phyloP scores from a whole-genome alignment of 163 green algal genomes.

The Chlorella variabilis region DNA sequence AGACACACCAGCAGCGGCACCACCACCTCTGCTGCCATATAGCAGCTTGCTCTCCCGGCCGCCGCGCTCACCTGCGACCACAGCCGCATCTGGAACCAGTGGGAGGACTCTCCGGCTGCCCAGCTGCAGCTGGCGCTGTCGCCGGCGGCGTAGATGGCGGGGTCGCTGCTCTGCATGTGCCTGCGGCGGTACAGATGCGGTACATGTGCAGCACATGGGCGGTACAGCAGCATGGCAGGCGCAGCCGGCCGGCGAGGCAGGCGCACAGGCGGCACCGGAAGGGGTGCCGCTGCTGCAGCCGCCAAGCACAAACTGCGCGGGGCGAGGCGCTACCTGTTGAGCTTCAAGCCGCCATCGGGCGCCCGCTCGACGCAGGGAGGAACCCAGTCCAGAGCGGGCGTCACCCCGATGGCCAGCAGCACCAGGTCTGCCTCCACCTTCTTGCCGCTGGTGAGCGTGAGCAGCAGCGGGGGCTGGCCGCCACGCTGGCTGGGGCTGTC shows the following conservation, averaged over 20 bases:
- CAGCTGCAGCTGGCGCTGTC: slow-evolving; percentile 59
- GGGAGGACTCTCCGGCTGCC: slow-evolving; percentile 24
- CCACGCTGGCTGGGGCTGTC: too few species aligned
- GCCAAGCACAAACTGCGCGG: too few species aligned
- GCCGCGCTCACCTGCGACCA: slow-evolving; percentile 77
- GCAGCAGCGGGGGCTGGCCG: not conserved
- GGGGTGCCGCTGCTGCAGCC: too few species aligned
- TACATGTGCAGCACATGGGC: too few species aligned
- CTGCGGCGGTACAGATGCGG: slow-evolving; percentile 5
- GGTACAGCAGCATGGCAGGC: too few species aligned
- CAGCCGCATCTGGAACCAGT: slow-evolving; percentile 91
- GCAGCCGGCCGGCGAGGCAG: too few species aligned
- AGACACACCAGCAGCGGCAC: too few species aligned
- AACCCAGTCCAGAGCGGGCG: slow-evolving; percentile 74
- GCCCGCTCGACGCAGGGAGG: slow-evolving; percentile 47
- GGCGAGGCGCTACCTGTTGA: slow-evolving; percentile 64
- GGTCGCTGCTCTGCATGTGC: slow-evolving; percentile 58
- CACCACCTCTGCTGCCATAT: too few species aligned
- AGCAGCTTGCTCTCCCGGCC: too few species aligned
- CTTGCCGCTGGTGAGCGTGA: slow-evolving; percentile 59
- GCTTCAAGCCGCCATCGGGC: slow-evolving; percentile 69
- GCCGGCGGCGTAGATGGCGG: slow-evolving; percentile 67
- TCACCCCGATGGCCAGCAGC: slow-evolving; percentile 81
- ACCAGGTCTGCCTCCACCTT: slow-evolving; percentile 69
- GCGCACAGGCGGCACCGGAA: too few species aligned